phyloP scores from a whole-genome alignment of 495 filamentous ascomycete species.

The Ascodesmis nigricans region DNA sequence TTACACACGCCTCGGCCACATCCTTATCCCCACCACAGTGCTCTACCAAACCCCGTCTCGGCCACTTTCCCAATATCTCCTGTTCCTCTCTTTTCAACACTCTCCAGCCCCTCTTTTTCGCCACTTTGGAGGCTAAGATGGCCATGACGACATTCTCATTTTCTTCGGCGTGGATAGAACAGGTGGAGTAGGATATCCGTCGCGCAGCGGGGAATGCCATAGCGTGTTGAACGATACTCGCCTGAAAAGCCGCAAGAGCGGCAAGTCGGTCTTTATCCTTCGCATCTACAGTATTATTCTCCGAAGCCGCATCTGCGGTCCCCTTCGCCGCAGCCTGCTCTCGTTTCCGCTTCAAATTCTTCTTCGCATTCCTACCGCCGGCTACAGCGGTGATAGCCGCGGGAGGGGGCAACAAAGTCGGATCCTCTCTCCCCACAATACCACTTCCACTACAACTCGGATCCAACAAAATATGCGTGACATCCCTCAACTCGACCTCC shows the following conservation, averaged over 20 bases:
- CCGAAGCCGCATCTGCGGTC: constrained; percentile 8
- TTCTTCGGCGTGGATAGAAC: constrained; percentile 64
- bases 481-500: constrained; percentile 31
- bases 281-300: constrained; percentile 3
- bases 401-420: constrained; percentile 29
- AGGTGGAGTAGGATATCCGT: constrained; percentile 76
- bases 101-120: constrained; percentile 48
- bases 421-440: constrained; percentile 67
- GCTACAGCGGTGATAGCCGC: constrained; percentile 27
- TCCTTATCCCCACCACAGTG: constrained; percentile 28
- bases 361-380: constrained; percentile 18
- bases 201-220: constrained; percentile 56
- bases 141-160: constrained; percentile 66
- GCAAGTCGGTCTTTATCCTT: constrained; percentile 31
- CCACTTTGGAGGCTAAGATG: constrained; percentile 42
- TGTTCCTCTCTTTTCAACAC: constrained; percentile 40
- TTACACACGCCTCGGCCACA: constrained; percentile 51
- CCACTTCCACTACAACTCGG: constrained; percentile 89
- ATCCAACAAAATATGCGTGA: constrained; percentile 62
- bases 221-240: constrained; percentile 56
- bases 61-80: constrained; percentile 50
- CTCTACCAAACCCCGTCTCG: constrained; percentile 33
- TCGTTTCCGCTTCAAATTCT: constrained; percentile 27
- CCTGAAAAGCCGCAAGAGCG: constrained; percentile 56
- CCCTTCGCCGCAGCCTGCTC: constrained; percentile 24